Evolutionary conservation across 2,329 filamentous ascomycete species (phyloP).

Genomic region (Ustulina deusta): DNA sequence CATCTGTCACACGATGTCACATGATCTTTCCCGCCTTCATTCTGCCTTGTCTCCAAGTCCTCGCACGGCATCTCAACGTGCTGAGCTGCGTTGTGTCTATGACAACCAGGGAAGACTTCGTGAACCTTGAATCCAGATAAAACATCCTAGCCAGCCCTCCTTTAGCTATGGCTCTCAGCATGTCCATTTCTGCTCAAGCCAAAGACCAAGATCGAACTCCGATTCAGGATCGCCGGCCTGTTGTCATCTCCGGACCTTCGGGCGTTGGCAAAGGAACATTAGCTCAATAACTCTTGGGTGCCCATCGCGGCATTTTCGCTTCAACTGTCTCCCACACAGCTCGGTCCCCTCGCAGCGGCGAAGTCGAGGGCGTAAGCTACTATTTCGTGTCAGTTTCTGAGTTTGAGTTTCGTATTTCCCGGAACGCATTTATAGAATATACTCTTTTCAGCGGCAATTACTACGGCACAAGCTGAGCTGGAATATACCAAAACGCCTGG

Average conservation of each 20-base stretch:
- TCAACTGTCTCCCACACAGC: slow-evolving; percentile 34
- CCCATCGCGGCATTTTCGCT: slow-evolving; percentile 30
- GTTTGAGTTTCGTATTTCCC: slow-evolving; percentile 30
- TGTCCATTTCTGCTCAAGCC: slow-evolving; percentile 22
- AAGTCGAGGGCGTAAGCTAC: slow-evolving; percentile 33
- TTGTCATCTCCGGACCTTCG: slow-evolving; percentile 33
- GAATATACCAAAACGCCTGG: too few relatives aligned
- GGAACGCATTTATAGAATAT: slow-evolving; percentile 28
- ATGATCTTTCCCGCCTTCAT: too few relatives aligned
- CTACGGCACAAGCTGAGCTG: slow-evolving; percentile 37
- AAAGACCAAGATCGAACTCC: slow-evolving; percentile 28
- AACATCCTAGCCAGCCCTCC: too few relatives aligned
- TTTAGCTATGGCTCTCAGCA: slow-evolving; percentile 19
- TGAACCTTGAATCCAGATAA: too few relatives aligned
- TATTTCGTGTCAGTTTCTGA: slow-evolving; percentile 27
- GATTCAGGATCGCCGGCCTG: slow-evolving; percentile 26
- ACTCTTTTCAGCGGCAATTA: slow-evolving; percentile 29
- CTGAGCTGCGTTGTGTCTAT: too few relatives aligned
- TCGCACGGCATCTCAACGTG: too few relatives aligned
- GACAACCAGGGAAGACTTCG: too few relatives aligned
- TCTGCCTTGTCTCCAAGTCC: too few relatives aligned
- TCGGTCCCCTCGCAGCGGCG: slow-evolving; percentile 25
- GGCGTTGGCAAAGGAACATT: slow-evolving; percentile 36
- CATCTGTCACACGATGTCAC: too few relatives aligned
- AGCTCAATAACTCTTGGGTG: slow-evolving; percentile 23